Percentiles rank a stretch among this genome's conserved stretches.
phyloP scores from a whole-genome alignment of 768 basidiomycete species.

The Lentinula detonsa region DNA sequence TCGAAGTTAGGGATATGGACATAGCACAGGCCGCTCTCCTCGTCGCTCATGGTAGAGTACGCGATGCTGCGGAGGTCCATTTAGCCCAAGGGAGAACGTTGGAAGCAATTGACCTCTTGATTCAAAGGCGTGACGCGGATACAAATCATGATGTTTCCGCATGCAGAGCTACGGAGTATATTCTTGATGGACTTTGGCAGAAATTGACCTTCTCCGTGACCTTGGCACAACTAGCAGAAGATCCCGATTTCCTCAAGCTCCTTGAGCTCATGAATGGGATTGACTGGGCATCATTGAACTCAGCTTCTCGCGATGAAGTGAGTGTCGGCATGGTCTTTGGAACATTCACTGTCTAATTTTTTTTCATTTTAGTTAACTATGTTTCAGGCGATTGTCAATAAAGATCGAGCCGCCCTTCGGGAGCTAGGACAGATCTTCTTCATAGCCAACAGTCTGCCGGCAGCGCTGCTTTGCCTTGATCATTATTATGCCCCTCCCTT shows the following conservation, averaged over 20 bases:
- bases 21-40: constrained; percentile 40
- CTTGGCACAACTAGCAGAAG: constrained; percentile 5
- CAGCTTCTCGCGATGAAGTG: constrained; percentile 6
- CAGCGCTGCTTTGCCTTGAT: constrained; percentile 39
- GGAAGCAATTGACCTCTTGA: constrained; percentile 41
- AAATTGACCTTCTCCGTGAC: constrained; percentile 33
- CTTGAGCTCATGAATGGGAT: constrained; percentile 18
- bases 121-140: constrained; percentile 21
- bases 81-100: constrained; percentile 37
- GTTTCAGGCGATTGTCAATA: constrained; percentile 21
- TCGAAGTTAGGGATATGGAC: constrained; percentile 49
- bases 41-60: constrained; percentile 29
- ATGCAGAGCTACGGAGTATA: constrained; percentile 27
- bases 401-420: constrained; percentile 20
- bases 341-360: constrained; percentile 3
- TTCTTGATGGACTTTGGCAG: constrained; percentile 41
- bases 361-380: constrained; percentile 10
- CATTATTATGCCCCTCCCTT: constrained; percentile 27
- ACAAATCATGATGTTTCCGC: constrained; percentile 17
- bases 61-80: constrained; percentile 49
- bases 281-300: constrained; percentile 1
- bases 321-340: neutral
- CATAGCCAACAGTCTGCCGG: constrained; percentile 17
- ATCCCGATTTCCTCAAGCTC: constrained; percentile 14
- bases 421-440: constrained; percentile 26